Evolutionary conservation across 2,329 filamentous ascomycete genomes (phyloP).

Genomic region (Curvularia sp.): DNA sequence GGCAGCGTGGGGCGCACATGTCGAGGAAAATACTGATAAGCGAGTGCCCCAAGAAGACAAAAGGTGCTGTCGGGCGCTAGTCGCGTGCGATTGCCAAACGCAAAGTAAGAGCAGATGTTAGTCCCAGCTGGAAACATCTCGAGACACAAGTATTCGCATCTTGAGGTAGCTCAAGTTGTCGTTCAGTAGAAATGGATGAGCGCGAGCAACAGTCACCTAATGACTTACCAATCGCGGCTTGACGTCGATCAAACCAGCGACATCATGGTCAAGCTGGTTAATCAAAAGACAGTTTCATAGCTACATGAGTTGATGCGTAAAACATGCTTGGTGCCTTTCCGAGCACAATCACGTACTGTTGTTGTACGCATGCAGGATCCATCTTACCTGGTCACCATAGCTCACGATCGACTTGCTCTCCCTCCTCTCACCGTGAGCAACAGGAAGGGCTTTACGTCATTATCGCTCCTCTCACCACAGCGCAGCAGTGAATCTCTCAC

Average conservation of each 20-base stretch:
- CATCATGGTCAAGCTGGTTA: neutral
- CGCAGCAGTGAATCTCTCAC: neutral
- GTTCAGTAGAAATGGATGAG: neutral
- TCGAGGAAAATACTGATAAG: slow-evolving; percentile 8
- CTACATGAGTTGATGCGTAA: neutral
- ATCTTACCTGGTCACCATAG: neutral
- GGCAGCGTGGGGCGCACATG: slow-evolving; percentile 9
- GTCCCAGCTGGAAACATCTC: neutral
- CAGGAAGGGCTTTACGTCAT: neutral
- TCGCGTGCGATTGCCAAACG: neutral
- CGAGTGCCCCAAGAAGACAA: slow-evolving; percentile 6
- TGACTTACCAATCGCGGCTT: neutral
- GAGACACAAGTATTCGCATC: slow-evolving; percentile 1
- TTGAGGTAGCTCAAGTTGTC: slow-evolving; percentile 6
- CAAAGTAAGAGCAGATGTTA: slow-evolving; percentile 5
- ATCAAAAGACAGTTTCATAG: neutral
- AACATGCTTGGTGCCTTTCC: neutral
- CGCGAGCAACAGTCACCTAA: neutral
- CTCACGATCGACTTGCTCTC: neutral
- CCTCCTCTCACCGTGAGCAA: slow-evolving; percentile 14
- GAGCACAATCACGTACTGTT: neutral
- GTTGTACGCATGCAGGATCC: neutral
- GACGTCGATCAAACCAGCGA: neutral
- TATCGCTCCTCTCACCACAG: slow-evolving; percentile 1
- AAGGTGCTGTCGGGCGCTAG: neutral